Conservation (phyloP, 2,329 filamentous ascomycete genomes). For the Exophiala oligosperma region DNA sequence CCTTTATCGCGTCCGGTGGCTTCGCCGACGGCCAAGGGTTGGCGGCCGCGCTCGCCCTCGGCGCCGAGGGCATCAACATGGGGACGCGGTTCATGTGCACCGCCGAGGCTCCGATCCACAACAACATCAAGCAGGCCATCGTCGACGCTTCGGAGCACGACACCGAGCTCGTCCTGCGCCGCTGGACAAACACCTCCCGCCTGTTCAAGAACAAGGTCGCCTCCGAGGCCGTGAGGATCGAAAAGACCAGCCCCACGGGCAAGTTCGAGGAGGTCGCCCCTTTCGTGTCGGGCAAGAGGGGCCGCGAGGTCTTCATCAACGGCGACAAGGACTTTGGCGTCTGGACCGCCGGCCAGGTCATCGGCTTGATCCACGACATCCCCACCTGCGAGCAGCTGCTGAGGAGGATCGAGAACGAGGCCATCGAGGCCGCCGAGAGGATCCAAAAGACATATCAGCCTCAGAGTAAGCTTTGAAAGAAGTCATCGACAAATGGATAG, state of each 20-base stretch:
- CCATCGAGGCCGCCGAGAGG: conserved; percentile 64
- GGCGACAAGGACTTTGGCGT: conserved; percentile 90
- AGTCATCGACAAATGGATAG: neutral
- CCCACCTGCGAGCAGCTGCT: conserved; percentile 63
- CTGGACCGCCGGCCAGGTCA: conserved; percentile 96
- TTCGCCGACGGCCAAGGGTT: conserved; percentile 94
- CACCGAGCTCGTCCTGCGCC: conserved; percentile 80
- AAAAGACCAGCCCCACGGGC: conserved; percentile 77
- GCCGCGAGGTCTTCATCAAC: conserved; percentile 86
- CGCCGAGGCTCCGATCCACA: conserved; percentile 85
- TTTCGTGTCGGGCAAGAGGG: conserved; percentile 85
- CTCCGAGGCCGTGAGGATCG: conserved; percentile 75
- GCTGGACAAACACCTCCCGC: conserved; percentile 90
- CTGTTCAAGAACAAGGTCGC: conserved; percentile 91
- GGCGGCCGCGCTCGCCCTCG: conserved; percentile 84
- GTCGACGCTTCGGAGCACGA: conserved; percentile 86
- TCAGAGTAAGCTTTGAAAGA: conserved; percentile 19
- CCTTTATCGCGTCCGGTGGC: conserved; percentile 93
- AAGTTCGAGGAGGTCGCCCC: conserved; percentile 88
- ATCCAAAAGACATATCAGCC: conserved; percentile 37
- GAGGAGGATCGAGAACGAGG: conserved; percentile 74
- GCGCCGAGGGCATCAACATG: conserved; percentile 97
- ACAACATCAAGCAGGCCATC: conserved; percentile 91
- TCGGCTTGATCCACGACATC: conserved; percentile 76
- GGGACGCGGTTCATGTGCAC: conserved; percentile 98